phyloP scores from a whole-genome alignment of 148 eudicot genomes.

The Camellia lanceoleosa region DNA sequence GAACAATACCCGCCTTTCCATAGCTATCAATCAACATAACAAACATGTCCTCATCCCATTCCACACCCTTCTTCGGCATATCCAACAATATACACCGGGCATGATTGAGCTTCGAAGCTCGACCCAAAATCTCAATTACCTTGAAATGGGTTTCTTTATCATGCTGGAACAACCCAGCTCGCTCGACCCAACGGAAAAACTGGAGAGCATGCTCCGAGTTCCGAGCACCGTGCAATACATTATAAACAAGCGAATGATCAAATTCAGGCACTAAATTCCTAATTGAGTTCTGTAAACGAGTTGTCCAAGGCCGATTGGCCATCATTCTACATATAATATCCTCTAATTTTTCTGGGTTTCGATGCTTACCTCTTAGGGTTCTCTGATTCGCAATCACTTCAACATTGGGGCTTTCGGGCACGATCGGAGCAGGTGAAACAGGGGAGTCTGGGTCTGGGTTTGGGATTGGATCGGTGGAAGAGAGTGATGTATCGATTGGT shows the following conservation, averaged over 20 bases:
- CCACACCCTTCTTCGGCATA: constrained; percentile 69
- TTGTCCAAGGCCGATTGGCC: constrained; percentile 89
- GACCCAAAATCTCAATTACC: constrained; percentile 68
- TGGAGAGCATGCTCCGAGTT: constrained; percentile 73
- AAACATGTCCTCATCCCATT: constrained; percentile 86
- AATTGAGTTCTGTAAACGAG: constrained; percentile 89
- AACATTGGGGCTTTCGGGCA: constrained; percentile 20
- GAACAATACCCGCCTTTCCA: constrained; percentile 74
- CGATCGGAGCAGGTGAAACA: constrained; percentile 4
- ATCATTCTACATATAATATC: constrained; percentile 77
- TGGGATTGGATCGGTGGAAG: constrained; percentile 18
- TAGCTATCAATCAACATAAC: constrained; percentile 75
- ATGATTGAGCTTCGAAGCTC: constrained; percentile 70
- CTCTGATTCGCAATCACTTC: constrained; percentile 21
- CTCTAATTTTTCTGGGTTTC: constrained; percentile 62
- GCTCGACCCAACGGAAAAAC: constrained; percentile 89
- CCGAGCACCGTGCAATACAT: constrained; percentile 56
- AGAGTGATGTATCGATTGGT: constrained; percentile 13
- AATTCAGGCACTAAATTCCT: constrained; percentile 63
- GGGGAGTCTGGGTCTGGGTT: constrained; percentile 16
- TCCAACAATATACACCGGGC: constrained; percentile 81
- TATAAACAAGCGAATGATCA: constrained; percentile 58
- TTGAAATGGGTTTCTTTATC: constrained; percentile 61
- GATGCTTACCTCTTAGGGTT: constrained; percentile 41
- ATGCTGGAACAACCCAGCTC: constrained; percentile 57